These are phyloP conservation scores for Ophiostoma triangulosporum DNA, from an alignment of 2,329 filamentous ascomycete species.

Conservation along the genomic window DNA sequence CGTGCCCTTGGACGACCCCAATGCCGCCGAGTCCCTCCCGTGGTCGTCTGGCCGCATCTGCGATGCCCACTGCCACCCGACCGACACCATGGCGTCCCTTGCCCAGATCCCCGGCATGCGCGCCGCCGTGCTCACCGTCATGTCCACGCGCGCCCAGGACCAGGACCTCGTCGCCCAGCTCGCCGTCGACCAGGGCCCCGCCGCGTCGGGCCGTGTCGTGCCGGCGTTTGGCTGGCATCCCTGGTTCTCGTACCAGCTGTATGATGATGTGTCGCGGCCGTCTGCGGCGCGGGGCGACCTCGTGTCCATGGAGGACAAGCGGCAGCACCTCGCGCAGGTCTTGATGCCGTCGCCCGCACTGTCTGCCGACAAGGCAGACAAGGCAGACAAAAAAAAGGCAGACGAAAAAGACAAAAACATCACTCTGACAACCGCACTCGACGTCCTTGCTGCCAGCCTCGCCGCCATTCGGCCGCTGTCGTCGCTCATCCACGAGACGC, in stretches of 20 bases:
- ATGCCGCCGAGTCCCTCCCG: slow-evolving; percentile 36
- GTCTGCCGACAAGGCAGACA: not conserved
- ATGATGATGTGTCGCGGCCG: slow-evolving; percentile 36
- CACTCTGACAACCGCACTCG: slow-evolving; percentile 21
- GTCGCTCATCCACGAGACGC: slow-evolving; percentile 30
- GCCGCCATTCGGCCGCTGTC: slow-evolving; percentile 46
- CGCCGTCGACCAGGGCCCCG: slow-evolving; percentile 40
- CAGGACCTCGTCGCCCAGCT: slow-evolving; percentile 56
- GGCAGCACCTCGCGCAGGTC: slow-evolving; percentile 52
- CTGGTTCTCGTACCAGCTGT: slow-evolving; percentile 72
- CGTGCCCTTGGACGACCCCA: slow-evolving; percentile 4
- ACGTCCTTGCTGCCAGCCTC: slow-evolving; percentile 34
- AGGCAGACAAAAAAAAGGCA: too few species aligned
- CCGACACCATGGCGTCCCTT: slow-evolving; percentile 56
- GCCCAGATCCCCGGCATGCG: slow-evolving; percentile 49
- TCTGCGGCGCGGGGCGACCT: not conserved
- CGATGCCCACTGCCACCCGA: slow-evolving; percentile 77
- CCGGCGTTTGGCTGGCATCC: slow-evolving; percentile 78
- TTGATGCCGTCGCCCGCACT: slow-evolving; percentile 37
- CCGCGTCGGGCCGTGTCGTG: not conserved
- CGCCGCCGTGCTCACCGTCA: slow-evolving; percentile 52
- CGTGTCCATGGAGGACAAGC: slow-evolving; percentile 24
- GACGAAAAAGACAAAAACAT: slow-evolving; percentile 15
- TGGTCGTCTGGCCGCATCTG: slow-evolving; percentile 54
- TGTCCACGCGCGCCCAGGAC: slow-evolving; percentile 65